Base-by-base conservation (phyloP, 176 grass and related monocot species). In the Eragrostis curvula region DNA sequence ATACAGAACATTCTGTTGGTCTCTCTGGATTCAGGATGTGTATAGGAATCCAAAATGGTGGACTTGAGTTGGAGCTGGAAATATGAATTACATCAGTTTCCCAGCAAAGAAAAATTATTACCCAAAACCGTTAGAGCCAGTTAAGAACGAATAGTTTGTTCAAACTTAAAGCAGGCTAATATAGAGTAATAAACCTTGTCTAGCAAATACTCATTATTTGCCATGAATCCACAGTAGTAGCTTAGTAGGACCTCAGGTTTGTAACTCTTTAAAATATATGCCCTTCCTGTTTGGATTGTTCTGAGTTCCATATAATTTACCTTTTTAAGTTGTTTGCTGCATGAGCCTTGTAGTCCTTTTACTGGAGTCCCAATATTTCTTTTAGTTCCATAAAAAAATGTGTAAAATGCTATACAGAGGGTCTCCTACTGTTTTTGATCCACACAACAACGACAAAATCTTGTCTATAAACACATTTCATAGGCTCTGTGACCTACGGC, bases 31-130 rank as follows among this genome's bases (percentile, higher is more conserved):
- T 99, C 77, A 99, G 57, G 69, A 96, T 90, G 84, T 99, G 96
- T 92, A 99, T 96, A 11, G 96, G 96, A 84, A 99, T 96, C 96
- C 96, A 99, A 85, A 99, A 99, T 62, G 96, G 96, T 53, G 96
- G 87, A 5, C 89, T 96, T 83, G 93, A 85, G 81, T 85, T 96
- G 29, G 96, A 96, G 81, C 93, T 99, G 96, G 73, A 91, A 78
- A 81, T 81, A 81, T 49, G 50, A 16, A 45, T 47, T 79, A 44
- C 41, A 79, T 84, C 30, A 69, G 24, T 48, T 87, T 72, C 56
- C 46, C 17, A 10, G 58, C 23, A 50, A 67, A 59, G 17, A 81
- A 57, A 48, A 27, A 30, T 50, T 40, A 64, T 71, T 44, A 78
- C 53, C 12, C 5, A 58, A 46, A 61, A 75, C 74, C 17, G 30